Conservation (phyloP, 2,329 filamentous ascomycete genomes). For the Hypoxylon sp. region DNA sequence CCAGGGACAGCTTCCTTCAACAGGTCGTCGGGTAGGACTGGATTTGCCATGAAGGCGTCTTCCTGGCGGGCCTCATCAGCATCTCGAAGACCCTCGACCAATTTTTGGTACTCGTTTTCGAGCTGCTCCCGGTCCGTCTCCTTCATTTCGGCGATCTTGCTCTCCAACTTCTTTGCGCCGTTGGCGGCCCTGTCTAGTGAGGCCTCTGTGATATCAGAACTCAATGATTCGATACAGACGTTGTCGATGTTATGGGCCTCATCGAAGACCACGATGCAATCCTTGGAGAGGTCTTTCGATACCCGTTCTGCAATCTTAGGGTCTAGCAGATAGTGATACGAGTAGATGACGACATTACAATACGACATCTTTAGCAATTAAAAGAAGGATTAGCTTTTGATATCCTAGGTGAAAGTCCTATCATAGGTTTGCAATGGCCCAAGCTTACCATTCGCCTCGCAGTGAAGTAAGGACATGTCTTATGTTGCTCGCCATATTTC, state of each 20-base stretch:
- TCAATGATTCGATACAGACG: slow-evolving; percentile 96
- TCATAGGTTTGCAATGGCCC: not conserved
- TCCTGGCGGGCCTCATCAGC: slow-evolving; percentile 91
- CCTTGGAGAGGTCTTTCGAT: slow-evolving; percentile 94
- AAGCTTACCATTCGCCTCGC: slow-evolving; percentile 84
- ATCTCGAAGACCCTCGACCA: slow-evolving; percentile 90
- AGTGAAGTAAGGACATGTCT: slow-evolving; percentile 98
- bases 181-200: slow-evolving; percentile 90
- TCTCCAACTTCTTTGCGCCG: slow-evolving; percentile 90
- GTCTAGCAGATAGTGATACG: slow-evolving; percentile 97
- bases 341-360: slow-evolving; percentile 99
- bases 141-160: slow-evolving; percentile 93
- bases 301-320: slow-evolving; percentile 97
- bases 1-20: slow-evolving; percentile 96
- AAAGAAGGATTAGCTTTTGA: slow-evolving; percentile 28
- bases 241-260: slow-evolving; percentile 99
- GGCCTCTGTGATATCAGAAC: slow-evolving; percentile 96
- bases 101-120: slow-evolving; percentile 93
- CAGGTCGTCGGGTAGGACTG: slow-evolving; percentile 91
- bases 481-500: slow-evolving; percentile 91
- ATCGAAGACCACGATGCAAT: slow-evolving; percentile 98
- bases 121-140: slow-evolving; percentile 94
- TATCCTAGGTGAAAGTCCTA: not conserved
- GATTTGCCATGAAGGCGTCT: slow-evolving; percentile 97
- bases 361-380: slow-evolving; percentile 82